These are phyloP conservation scores for Ogataea trehaloabstinens DNA, from an alignment of 805 yeast genomes.

Conservation along the genomic window DNA sequence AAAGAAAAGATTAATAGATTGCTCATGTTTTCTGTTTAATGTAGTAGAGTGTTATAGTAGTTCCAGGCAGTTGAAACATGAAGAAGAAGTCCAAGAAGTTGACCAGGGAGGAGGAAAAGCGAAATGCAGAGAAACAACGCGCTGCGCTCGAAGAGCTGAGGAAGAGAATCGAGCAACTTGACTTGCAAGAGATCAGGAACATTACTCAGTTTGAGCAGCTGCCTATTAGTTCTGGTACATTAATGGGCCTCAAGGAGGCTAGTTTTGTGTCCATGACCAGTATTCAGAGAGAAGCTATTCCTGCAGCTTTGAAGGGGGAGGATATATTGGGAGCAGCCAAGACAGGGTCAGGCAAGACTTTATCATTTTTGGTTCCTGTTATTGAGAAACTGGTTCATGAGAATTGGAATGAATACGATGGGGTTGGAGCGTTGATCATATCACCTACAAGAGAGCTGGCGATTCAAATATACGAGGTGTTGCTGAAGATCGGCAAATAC, in stretches of 20 bases:
- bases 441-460: constrained; percentile 93
- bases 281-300: constrained; percentile 78
- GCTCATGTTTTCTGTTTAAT: too few relatives aligned
- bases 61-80: too few relatives aligned
- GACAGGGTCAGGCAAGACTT: constrained; percentile 89
- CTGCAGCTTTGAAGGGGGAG: constrained; percentile 68
- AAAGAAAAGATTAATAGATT: too few relatives aligned
- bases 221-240: constrained; percentile 66
- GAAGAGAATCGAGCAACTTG: constrained; percentile 52
- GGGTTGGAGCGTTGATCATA: constrained; percentile 84
- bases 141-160: constrained; percentile 44
- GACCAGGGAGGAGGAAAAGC: constrained; percentile 28
- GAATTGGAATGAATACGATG: constrained; percentile 79
- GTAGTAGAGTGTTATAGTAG: too few relatives aligned
- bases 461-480: constrained; percentile 84
- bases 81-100: not conserved
- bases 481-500: constrained; percentile 74
- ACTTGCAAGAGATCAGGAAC: constrained; percentile 35
- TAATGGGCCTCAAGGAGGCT: constrained; percentile 73
- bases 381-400: constrained; percentile 66
- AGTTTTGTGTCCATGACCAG: constrained; percentile 80
- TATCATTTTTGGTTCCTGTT: constrained; percentile 82
- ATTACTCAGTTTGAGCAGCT: constrained; percentile 65
- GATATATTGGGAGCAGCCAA: constrained; percentile 87
- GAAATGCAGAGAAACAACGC: constrained; percentile 28